Evolutionary conservation across 169 alveolate species (phyloP).

Genomic region (Toxoplasma gondii): DNA sequence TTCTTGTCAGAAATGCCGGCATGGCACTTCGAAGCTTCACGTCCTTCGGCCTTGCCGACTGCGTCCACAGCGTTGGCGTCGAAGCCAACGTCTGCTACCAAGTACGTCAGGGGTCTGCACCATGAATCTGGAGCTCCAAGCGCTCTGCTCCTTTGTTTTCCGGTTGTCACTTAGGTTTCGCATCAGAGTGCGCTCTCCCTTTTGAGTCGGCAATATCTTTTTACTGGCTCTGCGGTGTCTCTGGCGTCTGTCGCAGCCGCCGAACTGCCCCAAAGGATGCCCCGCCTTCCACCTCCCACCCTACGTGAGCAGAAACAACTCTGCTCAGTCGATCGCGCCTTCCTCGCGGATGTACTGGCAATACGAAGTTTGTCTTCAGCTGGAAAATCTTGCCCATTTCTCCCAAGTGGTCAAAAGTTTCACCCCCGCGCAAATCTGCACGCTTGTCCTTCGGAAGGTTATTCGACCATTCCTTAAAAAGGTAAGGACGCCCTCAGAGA

Average conservation of each 20-base stretch:
- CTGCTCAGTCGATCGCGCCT: neutral
- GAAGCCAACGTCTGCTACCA: slow-evolving; percentile 63
- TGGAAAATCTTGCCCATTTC: slow-evolving; percentile 82
- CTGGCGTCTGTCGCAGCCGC: neutral
- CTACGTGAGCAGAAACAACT: neutral
- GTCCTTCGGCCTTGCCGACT: slow-evolving; percentile 40
- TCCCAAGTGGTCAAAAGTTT: slow-evolving; percentile 67
- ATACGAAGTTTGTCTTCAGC: slow-evolving; percentile 86
- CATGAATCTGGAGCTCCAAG: neutral
- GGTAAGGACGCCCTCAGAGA: neutral
- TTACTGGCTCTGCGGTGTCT: neutral
- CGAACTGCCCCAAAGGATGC: slow-evolving; percentile 3
- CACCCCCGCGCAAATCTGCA: slow-evolving; percentile 43
- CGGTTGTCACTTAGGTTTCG: neutral
- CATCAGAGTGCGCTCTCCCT: neutral
- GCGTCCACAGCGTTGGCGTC: slow-evolving; percentile 64
- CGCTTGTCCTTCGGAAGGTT: slow-evolving; percentile 35
- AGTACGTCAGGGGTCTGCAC: neutral
- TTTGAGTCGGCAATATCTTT: neutral
- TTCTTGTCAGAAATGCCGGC: slow-evolving; percentile 20
- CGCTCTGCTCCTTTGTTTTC: neutral
- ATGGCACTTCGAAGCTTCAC: slow-evolving; percentile 54
- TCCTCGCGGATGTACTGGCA: slow-evolving; percentile 75
- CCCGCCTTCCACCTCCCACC: slow-evolving; percentile 43
- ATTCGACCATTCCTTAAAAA: slow-evolving; percentile 45